A percentile compares a stretch with the other conserved stretches of the same genome.
Evolutionary conservation across 306 rosid genomes (phyloP).

Genomic region (Cicer cuneatum): DNA sequence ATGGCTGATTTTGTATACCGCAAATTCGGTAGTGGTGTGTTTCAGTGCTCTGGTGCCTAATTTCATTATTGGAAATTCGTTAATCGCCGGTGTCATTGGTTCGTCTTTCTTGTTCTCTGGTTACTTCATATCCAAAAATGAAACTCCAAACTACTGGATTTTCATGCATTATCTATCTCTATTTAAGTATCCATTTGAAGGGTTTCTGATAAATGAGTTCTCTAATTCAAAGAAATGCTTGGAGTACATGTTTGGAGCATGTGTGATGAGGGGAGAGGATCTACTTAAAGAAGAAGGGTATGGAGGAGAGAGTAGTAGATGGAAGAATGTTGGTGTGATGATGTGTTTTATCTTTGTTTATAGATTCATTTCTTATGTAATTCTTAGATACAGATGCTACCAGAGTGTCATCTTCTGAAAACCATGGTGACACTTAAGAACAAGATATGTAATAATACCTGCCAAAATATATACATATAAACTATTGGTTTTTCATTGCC

Average conservation of each 20-base stretch:
- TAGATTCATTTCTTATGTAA: constrained; percentile 88
- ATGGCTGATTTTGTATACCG: constrained; percentile 82
- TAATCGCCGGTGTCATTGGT: constrained; percentile 86
- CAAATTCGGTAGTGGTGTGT: constrained; percentile 91
- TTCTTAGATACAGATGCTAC: constrained; percentile 82
- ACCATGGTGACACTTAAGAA: constrained; percentile 17
- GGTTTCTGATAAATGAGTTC: constrained; percentile 87
- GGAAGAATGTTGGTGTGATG: constrained; percentile 80
- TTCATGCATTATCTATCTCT: constrained; percentile 88
- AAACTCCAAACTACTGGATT: constrained; percentile 81
- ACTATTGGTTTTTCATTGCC: constrained; percentile 44
- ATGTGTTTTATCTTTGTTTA: constrained; percentile 79
- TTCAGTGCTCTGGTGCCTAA: constrained; percentile 90
- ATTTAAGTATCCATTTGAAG: constrained; percentile 96
- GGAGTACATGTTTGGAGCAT: constrained; percentile 74
- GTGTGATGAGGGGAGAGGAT: constrained; percentile 68
- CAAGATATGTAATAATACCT: constrained; percentile 56
- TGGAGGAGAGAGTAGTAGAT: constrained; percentile 72
- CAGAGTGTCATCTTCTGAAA: constrained; percentile 46
- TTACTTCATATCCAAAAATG: constrained; percentile 82
- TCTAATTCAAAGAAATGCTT: constrained; percentile 82
- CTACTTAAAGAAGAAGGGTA: constrained; percentile 81
- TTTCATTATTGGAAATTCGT: constrained; percentile 92
- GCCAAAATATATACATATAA: constrained; percentile 42
- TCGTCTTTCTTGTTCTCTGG: constrained; percentile 93